These are phyloP conservation scores for Phytophthora syringae DNA, from an alignment of 352 stramenopile species.

Conservation along the genomic window DNA sequence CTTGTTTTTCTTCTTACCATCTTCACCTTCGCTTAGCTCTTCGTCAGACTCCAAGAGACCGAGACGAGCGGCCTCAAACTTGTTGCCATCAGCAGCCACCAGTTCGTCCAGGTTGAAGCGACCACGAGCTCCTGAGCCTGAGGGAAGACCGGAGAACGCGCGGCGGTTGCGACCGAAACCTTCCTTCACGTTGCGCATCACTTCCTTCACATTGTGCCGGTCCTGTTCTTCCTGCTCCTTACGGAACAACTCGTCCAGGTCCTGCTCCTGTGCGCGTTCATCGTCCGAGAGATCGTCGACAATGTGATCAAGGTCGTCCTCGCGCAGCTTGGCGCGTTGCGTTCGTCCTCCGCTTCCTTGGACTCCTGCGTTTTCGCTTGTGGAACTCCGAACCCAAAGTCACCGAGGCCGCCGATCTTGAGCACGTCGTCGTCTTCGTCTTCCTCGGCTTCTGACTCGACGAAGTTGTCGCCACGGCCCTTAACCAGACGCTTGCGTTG, in stretches of 20 bases:
- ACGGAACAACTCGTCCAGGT: slow-evolving; percentile 81
- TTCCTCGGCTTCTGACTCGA: slow-evolving; percentile 88
- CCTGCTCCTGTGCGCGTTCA: slow-evolving; percentile 64
- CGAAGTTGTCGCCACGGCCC: slow-evolving; percentile 56
- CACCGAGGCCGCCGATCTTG: slow-evolving; percentile 80
- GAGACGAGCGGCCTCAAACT: slow-evolving; percentile 77
- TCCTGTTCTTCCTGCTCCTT: slow-evolving; percentile 74
- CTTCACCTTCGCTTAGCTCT: slow-evolving; percentile 66
- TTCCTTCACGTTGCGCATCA: slow-evolving; percentile 91
- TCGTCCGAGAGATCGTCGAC: slow-evolving; percentile 89
- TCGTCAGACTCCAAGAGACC: slow-evolving; percentile 85
- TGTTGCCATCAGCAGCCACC: slow-evolving; percentile 80
- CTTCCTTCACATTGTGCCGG: slow-evolving; percentile 75
- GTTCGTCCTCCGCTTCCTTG: slow-evolving; percentile 82
- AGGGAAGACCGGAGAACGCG: slow-evolving; percentile 64
- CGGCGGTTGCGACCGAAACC: slow-evolving; percentile 86
- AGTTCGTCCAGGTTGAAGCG: slow-evolving; percentile 87
- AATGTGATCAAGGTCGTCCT: slow-evolving; percentile 86
- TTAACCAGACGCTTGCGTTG: slow-evolving; percentile 67
- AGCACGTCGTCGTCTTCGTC: slow-evolving; percentile 86
- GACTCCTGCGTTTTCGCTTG: slow-evolving; percentile 71
- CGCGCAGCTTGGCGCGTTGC: slow-evolving; percentile 67
- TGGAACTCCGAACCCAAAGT: slow-evolving; percentile 87
- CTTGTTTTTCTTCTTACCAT: slow-evolving; percentile 45
- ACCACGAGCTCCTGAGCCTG: slow-evolving; percentile 63